A percentile compares a stretch with the other conserved stretches of the same genome.
phyloP scores from a whole-genome alignment of 2,329 filamentous ascomycete genomes.

The Claviceps pusilla region DNA sequence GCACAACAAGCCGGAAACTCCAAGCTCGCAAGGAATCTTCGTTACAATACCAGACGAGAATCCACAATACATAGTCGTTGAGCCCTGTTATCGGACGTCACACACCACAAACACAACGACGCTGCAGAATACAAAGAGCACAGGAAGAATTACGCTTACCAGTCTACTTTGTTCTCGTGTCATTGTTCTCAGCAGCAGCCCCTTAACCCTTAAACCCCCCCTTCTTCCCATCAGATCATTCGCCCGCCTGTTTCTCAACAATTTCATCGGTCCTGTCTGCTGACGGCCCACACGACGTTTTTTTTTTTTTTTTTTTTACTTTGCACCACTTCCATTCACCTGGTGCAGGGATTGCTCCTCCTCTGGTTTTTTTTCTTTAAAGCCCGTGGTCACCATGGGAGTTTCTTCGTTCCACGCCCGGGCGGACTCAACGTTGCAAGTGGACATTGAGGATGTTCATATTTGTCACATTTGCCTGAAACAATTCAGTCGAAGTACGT shows the following conservation, averaged over 20 bases:
- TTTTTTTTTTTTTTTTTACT: background rate
- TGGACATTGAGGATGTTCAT: slow-evolving; percentile 4
- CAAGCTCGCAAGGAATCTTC: background rate
- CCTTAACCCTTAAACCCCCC: too few species aligned
- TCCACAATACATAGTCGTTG: background rate
- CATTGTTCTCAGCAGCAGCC: background rate
- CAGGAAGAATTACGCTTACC: background rate
- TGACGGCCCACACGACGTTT: background rate
- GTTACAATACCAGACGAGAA: background rate
- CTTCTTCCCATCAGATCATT: background rate
- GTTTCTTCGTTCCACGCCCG: slow-evolving; percentile 2
- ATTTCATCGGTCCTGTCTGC: background rate
- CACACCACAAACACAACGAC: background rate
- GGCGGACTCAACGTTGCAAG: slow-evolving; percentile 1
- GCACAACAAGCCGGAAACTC: background rate
- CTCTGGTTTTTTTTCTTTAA: background rate
- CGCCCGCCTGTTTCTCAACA: background rate
- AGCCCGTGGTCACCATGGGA: background rate
- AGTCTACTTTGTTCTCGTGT: background rate
- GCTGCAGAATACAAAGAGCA: background rate
- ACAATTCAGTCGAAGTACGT: slow-evolving; percentile 6
- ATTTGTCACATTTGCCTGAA: slow-evolving; percentile 7
- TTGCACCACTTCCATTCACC: background rate
- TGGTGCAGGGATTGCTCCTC: background rate
- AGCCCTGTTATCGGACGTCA: background rate